A percentile compares a stretch with the other conserved stretches of the same genome.
Evolutionary conservation across 2,329 filamentous ascomycete species (phyloP).

Genomic region (Colletotrichum siamense): DNA sequence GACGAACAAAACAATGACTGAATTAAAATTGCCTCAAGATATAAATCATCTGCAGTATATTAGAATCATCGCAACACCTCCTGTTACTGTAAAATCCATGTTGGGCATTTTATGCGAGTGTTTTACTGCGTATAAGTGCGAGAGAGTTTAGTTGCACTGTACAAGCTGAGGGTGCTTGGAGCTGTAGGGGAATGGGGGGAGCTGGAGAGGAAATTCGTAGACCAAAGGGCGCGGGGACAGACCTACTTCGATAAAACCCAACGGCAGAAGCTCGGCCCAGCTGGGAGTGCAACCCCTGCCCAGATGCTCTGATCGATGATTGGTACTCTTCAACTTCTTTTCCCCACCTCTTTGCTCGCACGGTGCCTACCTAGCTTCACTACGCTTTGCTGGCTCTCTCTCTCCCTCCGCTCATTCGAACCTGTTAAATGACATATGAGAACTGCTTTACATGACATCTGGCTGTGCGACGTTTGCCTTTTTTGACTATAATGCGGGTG

Average conservation of each 20-base stretch:
- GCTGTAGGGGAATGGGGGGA: neutral
- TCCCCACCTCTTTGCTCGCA: no score
- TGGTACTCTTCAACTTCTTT: neutral
- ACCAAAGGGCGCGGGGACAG: neutral
- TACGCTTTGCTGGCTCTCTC: no score
- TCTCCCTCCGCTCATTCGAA: no score
- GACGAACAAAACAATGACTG: neutral
- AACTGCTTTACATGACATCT: no score
- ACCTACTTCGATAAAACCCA: neutral
- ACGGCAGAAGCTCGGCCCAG: neutral
- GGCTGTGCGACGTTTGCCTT: no score
- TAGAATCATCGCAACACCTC: neutral
- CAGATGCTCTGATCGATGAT: neutral
- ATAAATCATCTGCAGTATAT: neutral
- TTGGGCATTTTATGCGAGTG: neutral
- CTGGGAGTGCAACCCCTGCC: neutral
- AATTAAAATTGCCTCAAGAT: neutral
- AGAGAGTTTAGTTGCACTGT: neutral
- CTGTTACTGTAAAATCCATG: neutral
- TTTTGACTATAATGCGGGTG: no score
- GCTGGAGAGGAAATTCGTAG: neutral
- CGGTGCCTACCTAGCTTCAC: no score
- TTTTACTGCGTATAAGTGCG: neutral
- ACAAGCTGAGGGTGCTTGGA: neutral
- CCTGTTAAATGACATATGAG: no score